These are phyloP conservation scores for Leccinum incarnatum DNA, from an alignment of 768 basidiomycete species.

Conservation along the genomic window DNA sequence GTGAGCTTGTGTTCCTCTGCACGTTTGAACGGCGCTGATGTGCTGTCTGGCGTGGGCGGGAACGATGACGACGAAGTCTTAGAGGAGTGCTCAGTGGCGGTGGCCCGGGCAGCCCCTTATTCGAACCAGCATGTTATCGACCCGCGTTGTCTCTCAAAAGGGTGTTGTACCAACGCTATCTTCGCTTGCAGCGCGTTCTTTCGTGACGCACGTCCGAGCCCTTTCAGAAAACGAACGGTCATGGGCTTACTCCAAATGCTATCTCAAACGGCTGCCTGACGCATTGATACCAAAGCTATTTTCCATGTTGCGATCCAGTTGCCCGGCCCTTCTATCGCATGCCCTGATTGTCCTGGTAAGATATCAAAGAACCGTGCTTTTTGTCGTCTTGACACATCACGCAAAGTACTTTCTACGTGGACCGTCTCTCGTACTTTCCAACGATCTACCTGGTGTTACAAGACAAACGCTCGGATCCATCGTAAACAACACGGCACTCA, in stretches of 20 bases:
- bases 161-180: conserved; percentile 43
- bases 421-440: conserved; percentile 43
- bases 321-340: conserved; percentile 32
- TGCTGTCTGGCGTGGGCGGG: conserved; percentile 24
- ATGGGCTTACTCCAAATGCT: conserved; percentile 41
- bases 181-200: conserved; percentile 48
- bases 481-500: conserved; percentile 30
- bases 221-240: conserved; percentile 37
- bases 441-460: conserved; percentile 51
- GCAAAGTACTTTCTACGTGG: conserved; percentile 60
- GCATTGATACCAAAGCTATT: conserved; percentile 48
- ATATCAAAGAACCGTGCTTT: background rate
- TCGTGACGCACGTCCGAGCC: conserved; percentile 43
- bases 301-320: conserved; percentile 44
- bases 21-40: background rate
- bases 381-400: background rate
- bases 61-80: too few species aligned
- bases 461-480: conserved; percentile 49
- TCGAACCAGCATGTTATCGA: conserved; percentile 7
- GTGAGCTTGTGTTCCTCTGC: conserved; percentile 13
- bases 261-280: conserved; percentile 32
- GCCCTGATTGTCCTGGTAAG: conserved; percentile 56
- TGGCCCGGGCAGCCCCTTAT: too few species aligned
- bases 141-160: conserved; percentile 35
- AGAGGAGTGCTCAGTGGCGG: too few species aligned